A percentile compares a stretch with the other conserved stretches of the same genome.
phyloP scores from a whole-genome alignment of 352 stramenopile species.

The Plasmopara viticola region DNA sequence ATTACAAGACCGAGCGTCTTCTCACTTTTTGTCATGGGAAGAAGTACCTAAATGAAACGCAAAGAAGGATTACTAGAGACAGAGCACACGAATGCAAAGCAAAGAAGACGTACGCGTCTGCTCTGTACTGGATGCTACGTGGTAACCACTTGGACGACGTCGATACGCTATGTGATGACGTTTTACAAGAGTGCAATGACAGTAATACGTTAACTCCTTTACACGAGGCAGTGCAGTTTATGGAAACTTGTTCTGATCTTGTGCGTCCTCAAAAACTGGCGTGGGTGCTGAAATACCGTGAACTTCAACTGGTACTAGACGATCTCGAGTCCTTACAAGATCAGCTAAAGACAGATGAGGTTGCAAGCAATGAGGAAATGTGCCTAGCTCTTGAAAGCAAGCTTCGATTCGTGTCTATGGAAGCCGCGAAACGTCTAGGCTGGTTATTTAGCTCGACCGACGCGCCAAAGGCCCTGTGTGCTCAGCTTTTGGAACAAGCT shows the following conservation, averaged over 20 bases:
- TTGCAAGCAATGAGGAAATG: constrained; percentile 15
- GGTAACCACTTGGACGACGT: constrained; percentile 50
- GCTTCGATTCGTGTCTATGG: constrained; percentile 49
- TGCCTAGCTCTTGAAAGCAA: constrained; percentile 30
- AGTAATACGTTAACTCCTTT: constrained; percentile 36
- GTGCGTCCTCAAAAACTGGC: constrained; percentile 40
- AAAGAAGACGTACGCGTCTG: constrained; percentile 32
- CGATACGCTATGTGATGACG: constrained; percentile 46
- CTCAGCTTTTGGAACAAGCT: constrained; percentile 36
- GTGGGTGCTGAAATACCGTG: constrained; percentile 65
- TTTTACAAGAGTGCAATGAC: constrained; percentile 43
- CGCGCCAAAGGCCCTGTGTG: constrained; percentile 38
- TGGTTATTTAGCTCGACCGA: constrained; percentile 39
- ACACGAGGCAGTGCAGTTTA: constrained; percentile 64
- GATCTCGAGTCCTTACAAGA: constrained; percentile 46
- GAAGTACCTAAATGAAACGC: constrained; percentile 27
- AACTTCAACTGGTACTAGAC: constrained; percentile 60
- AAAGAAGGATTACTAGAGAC: constrained; percentile 30
- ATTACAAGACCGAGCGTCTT: constrained; percentile 57
- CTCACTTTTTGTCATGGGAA: constrained; percentile 50
- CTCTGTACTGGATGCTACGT: constrained; percentile 64
- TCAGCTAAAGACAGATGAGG: constrained; percentile 18
- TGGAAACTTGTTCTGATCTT: constrained; percentile 41
- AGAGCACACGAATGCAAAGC: constrained; percentile 39
- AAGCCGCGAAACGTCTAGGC: constrained; percentile 56